Percentiles rank a stretch among this genome's conserved stretches.
These are phyloP conservation scores for Termitomyces sp. DNA, from an alignment of 768 basidiomycete species.

Conservation along the genomic window DNA sequence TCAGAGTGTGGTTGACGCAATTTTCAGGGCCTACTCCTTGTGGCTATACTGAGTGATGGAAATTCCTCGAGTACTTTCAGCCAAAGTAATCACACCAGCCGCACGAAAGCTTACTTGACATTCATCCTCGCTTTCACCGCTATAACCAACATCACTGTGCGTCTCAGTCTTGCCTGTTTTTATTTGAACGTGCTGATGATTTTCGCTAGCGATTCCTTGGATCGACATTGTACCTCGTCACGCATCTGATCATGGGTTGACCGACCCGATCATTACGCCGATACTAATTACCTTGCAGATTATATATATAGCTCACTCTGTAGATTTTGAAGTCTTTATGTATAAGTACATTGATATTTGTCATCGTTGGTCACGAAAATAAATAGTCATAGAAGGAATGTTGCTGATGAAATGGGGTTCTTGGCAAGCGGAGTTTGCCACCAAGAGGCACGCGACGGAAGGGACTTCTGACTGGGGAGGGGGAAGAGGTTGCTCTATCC, in stretches of 20 bases:
- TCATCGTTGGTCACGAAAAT: slow-evolving; percentile 24
- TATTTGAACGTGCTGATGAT: not conserved
- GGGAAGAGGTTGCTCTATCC: slow-evolving; percentile 40
- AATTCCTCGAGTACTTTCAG: slow-evolving; percentile 58
- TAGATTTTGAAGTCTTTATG: not conserved
- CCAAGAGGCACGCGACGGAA: slow-evolving; percentile 21
- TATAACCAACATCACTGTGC: slow-evolving; percentile 61
- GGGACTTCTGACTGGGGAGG: slow-evolving; percentile 41
- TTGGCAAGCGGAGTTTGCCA: slow-evolving; percentile 4
- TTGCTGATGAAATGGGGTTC: slow-evolving; percentile 4
- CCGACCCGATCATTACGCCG: not conserved
- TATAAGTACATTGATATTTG: not conserved
- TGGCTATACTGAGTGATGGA: slow-evolving; percentile 60
- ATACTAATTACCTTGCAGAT: slow-evolving; percentile 7
- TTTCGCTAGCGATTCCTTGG: slow-evolving; percentile 22
- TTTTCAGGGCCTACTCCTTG: slow-evolving; percentile 61
- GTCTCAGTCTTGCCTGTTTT: slow-evolving; percentile 13
- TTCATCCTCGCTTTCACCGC: slow-evolving; percentile 82
- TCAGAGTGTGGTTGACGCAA: not conserved
- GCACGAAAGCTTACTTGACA: slow-evolving; percentile 70
- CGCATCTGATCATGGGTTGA: slow-evolving; percentile 23
- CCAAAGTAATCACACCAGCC: slow-evolving; percentile 36
- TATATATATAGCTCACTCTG: not conserved
- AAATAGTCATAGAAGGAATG: slow-evolving; percentile 40
- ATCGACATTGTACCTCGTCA: slow-evolving; percentile 24